These are phyloP conservation scores for Tricholoma bakamatsutake DNA, from an alignment of 768 basidiomycete species.

Conservation along the genomic window DNA sequence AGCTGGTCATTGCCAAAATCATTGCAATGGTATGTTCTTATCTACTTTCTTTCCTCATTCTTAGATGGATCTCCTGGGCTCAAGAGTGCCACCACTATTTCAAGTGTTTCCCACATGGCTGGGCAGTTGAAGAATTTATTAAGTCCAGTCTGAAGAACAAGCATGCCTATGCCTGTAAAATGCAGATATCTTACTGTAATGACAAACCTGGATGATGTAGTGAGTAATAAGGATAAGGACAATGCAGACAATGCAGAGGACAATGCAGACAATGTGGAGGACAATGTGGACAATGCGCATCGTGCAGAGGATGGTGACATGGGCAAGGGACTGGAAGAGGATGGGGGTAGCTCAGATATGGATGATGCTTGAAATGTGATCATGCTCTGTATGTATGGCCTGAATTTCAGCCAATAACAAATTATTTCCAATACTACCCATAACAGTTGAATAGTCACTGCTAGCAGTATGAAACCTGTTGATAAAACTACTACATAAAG, in stretches of 20 bases:
- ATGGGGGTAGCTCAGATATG: background rate
- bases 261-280: background rate
- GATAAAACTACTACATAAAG: too few relatives aligned
- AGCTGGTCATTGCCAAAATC: background rate
- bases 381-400: background rate
- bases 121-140: background rate
- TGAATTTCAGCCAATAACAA: background rate
- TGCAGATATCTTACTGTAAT: background rate
- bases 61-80: background rate
- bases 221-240: background rate
- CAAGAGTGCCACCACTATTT: background rate
- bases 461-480: too few relatives aligned
- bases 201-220: background rate
- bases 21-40: conserved; percentile 1
- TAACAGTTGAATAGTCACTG: background rate
- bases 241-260: background rate
- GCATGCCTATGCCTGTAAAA: background rate
- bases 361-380: background rate
- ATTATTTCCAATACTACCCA: background rate
- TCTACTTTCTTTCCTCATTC: background rate
- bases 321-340: background rate
- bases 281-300: too few relatives aligned
- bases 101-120: background rate
- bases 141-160: conserved; percentile 1
- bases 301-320: background rate